A percentile compares a stretch with the other conserved stretches of the same genome.
Evolutionary conservation across 768 basidiomycete genomes (phyloP).

Genomic region (Scleroderma citrinum): DNA sequence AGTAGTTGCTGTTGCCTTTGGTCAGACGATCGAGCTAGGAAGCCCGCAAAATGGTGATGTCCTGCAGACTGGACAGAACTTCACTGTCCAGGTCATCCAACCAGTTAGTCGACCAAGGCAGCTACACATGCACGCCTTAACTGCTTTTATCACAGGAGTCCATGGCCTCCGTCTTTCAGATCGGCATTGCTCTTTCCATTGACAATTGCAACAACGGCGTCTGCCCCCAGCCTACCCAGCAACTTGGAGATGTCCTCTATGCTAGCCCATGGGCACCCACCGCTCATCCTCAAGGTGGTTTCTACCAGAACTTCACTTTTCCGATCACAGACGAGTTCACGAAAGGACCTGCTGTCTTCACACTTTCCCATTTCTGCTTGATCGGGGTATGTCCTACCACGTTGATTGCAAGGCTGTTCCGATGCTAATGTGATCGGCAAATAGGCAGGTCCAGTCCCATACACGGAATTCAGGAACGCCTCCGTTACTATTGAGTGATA

Average conservation of each 20-base stretch:
- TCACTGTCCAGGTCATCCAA: slow-evolving; percentile 13
- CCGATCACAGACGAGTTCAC: slow-evolving; percentile 4
- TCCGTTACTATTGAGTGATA: background rate
- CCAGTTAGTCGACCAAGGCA: slow-evolving; percentile 13
- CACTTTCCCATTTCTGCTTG: slow-evolving; percentile 25
- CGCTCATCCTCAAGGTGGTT: slow-evolving; percentile 10
- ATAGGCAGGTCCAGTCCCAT: slow-evolving; percentile 2
- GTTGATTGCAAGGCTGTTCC: background rate
- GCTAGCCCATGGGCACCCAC: slow-evolving; percentile 25
- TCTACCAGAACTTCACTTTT: slow-evolving; percentile 26
- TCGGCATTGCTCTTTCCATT: slow-evolving; percentile 27
- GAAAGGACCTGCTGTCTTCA: slow-evolving; percentile 22
- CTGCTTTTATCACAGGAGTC: slow-evolving; percentile 10
- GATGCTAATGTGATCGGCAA: background rate
- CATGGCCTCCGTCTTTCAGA: slow-evolving; percentile 14
- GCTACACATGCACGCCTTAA: background rate
- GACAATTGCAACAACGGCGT: slow-evolving; percentile 12
- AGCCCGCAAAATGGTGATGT: slow-evolving; percentile 15
- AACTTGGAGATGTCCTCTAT: slow-evolving; percentile 23
- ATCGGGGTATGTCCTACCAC: slow-evolving; percentile 12
- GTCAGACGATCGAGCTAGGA: slow-evolving; percentile 25
- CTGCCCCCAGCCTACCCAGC: slow-evolving; percentile 16
- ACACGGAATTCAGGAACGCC: slow-evolving; percentile 3
- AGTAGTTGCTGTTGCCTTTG: slow-evolving; percentile 9
- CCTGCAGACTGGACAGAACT: slow-evolving; percentile 11